These are phyloP conservation scores for Cystobasidiaceae sp. DNA, from an alignment of 1,284 basidiomycete genomes.

Conservation along the genomic window DNA sequence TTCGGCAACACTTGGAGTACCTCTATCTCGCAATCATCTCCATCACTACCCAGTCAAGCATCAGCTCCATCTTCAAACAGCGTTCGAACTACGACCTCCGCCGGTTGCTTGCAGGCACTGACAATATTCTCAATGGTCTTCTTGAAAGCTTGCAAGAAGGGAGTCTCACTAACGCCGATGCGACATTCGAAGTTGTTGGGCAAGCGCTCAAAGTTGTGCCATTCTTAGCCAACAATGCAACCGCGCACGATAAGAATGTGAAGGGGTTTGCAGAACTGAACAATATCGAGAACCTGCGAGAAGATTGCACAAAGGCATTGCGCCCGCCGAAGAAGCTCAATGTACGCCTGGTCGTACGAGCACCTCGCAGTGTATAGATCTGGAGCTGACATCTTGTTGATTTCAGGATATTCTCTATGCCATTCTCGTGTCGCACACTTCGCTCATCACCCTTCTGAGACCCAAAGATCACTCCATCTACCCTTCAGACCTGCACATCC, in stretches of 20 bases:
- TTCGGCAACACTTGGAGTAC: constrained; percentile 87
- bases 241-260: neutral
- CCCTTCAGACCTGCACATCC: constrained; percentile 57
- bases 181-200: neutral
- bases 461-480: constrained; percentile 92
- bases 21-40: constrained; percentile 87
- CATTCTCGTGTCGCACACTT: constrained; percentile 69
- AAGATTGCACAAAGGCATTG: constrained; percentile 20
- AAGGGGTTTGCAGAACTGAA: neutral
- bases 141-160: constrained; percentile 9
- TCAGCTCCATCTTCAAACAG: constrained; percentile 77
- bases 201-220: constrained; percentile 10
- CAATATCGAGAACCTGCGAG: neutral
- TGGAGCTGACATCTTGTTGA: too few species aligned
- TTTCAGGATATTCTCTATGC: constrained; percentile 71
- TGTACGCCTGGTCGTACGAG: too few species aligned
- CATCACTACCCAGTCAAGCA: constrained; percentile 76
- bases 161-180: neutral
- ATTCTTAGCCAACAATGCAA: neutral
- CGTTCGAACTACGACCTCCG: constrained; percentile 87
- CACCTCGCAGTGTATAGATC: neutral
- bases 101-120: constrained; percentile 55
- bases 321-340: neutral
- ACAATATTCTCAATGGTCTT: constrained; percentile 19
- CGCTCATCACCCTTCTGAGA: constrained; percentile 79